Percentiles rank a stretch among this genome's conserved stretches.
Conservation (phyloP, 305 asterid species). For the Fraxinus sp. region DNA sequence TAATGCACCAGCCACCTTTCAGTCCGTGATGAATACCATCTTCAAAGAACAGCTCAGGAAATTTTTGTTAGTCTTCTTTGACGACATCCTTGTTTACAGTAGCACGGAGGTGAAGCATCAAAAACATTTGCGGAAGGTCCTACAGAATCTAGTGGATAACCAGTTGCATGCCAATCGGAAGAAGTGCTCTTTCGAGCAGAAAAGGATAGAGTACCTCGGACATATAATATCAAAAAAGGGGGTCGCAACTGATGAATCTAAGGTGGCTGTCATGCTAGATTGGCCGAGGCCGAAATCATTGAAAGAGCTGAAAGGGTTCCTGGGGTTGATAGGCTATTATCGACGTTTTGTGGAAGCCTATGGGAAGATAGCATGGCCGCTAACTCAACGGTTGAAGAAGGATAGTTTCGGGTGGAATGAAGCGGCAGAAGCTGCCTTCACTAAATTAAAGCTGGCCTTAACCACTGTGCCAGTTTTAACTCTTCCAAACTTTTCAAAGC, state of each 20-base stretch:
- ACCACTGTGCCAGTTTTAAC: too few relatives aligned
- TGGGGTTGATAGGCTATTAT: background rate
- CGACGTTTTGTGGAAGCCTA: background rate
- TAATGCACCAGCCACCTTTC: too few relatives aligned
- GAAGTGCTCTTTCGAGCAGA: background rate
- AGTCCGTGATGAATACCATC: too few relatives aligned
- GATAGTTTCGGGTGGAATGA: background rate
- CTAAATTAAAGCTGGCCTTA: too few relatives aligned
- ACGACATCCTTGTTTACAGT: background rate
- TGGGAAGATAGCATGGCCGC: background rate
- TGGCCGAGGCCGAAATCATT: background rate
- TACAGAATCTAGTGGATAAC: background rate
- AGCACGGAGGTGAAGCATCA: background rate
- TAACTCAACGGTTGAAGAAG: background rate
- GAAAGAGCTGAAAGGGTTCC: background rate
- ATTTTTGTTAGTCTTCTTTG: too few relatives aligned
- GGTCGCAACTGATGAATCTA: background rate
- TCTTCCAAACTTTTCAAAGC: too few relatives aligned
- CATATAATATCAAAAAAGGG: background rate
- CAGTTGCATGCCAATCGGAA: background rate
- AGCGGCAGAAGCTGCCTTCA: too few relatives aligned
- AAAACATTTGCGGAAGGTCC: background rate
- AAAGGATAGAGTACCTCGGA: background rate
- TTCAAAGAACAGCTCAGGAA: too few relatives aligned
- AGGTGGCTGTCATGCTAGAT: background rate